Percentiles rank a stretch among this genome's conserved stretches.
Conservation (phyloP, 2,329 filamentous ascomycete genomes). For the Arthrobotrys sphaeroides region DNA sequence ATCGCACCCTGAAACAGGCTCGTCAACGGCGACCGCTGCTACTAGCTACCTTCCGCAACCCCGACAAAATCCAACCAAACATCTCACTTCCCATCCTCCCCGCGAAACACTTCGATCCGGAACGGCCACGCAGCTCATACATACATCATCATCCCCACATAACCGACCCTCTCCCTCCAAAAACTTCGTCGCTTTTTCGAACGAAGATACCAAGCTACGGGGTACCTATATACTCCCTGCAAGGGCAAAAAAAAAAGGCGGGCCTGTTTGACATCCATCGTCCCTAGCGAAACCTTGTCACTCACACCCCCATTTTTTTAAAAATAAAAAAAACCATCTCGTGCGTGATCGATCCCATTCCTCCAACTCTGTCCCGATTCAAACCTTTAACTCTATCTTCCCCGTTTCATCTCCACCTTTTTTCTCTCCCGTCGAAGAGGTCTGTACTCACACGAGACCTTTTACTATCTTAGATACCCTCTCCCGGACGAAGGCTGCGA, state of each 20-base stretch:
- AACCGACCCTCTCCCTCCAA: background rate
- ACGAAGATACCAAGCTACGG: too few relatives aligned
- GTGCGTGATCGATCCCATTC: slow-evolving; percentile 52
- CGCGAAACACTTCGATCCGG: background rate
- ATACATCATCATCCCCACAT: too few relatives aligned
- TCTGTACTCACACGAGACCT: slow-evolving; percentile 22
- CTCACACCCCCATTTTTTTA: slow-evolving; percentile 41
- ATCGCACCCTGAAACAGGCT: background rate
- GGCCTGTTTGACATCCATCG: slow-evolving; percentile 38
- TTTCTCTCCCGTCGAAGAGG: slow-evolving; percentile 4
- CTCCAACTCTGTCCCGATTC: background rate
- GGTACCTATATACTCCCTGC: too few relatives aligned
- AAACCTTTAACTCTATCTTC: background rate
- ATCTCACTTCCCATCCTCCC: background rate
- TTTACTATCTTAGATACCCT: slow-evolving; percentile 22
- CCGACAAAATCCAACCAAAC: slow-evolving; percentile 10
- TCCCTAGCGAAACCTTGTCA: slow-evolving; percentile 47
- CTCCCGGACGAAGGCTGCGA: slow-evolving; percentile 5
- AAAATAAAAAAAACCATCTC: slow-evolving; percentile 1
- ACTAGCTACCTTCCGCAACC: background rate
- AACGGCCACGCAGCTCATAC: background rate
- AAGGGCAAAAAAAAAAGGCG: background rate
- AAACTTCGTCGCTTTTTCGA: background rate
- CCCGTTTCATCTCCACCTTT: background rate
- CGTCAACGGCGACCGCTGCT: background rate